phyloP scores from a whole-genome alignment of 176 grass and related monocot genomes.

The Oryza glaberrima region DNA sequence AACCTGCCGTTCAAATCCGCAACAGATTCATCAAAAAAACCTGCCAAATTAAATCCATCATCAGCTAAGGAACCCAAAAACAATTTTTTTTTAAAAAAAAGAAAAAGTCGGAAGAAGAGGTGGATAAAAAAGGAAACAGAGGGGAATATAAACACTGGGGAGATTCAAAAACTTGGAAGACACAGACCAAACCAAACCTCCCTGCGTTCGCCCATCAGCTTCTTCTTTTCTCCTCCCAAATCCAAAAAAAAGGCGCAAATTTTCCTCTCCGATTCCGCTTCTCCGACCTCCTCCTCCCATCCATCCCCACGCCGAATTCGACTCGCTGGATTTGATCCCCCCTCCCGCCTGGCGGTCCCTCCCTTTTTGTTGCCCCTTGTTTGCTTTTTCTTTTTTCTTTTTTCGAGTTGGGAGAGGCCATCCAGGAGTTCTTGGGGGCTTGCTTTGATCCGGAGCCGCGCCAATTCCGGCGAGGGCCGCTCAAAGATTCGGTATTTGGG shows the following conservation, averaged over 20 bases:
- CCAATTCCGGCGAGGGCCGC: slow-evolving; percentile 20
- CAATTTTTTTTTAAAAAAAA: too few relatives aligned
- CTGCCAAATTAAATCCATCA: neutral
- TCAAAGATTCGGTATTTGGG: slow-evolving; percentile 16
- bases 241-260: slow-evolving; percentile 26
- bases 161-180: slow-evolving; percentile 56
- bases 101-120: neutral
- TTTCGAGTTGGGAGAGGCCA: slow-evolving; percentile 35
- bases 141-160: slow-evolving; percentile 25
- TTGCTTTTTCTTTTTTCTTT: neutral
- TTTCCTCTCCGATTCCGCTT: slow-evolving; percentile 8
- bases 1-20: neutral
- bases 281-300: slow-evolving; percentile 4
- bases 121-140: slow-evolving; percentile 40
- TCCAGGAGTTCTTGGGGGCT: slow-evolving; percentile 34
- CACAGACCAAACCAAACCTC: slow-evolving; percentile 42
- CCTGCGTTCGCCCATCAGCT: slow-evolving; percentile 34
- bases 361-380: neutral
- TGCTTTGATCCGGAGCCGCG: slow-evolving; percentile 43
- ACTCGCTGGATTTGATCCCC: slow-evolving; percentile 29
- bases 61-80: neutral
- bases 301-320: slow-evolving; percentile 17
- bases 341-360: neutral
- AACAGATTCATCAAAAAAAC: neutral
- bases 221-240: slow-evolving; percentile 23